phyloP scores from a whole-genome alignment of 2,329 filamentous ascomycete genomes.

The Microdochium trichocladiopsis region DNA sequence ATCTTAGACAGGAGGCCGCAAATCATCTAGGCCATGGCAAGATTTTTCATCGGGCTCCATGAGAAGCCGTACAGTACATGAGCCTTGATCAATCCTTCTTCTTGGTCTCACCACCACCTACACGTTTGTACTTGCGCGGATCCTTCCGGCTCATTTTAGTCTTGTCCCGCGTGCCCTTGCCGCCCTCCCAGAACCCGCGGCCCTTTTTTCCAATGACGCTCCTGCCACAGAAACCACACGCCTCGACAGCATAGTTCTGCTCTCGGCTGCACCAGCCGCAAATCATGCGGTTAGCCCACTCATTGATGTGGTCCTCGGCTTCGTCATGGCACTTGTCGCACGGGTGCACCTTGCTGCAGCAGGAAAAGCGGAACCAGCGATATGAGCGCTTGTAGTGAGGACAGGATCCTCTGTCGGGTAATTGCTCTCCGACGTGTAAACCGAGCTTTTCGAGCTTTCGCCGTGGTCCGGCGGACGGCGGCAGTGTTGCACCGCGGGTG shows the following conservation, averaged over 20 bases:
- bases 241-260: constrained; percentile 70
- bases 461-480: constrained; percentile 30
- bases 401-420: constrained; percentile 47
- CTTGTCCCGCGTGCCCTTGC: constrained; percentile 71
- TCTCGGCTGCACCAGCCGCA: constrained; percentile 76
- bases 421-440: constrained; percentile 47
- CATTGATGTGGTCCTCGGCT: constrained; percentile 63
- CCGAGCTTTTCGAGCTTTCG: constrained; percentile 47
- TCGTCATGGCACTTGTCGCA: constrained; percentile 71
- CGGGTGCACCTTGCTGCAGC: constrained; percentile 50
- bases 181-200: constrained; percentile 79
- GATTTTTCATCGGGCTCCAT: too few relatives aligned
- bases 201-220: constrained; percentile 60
- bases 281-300: constrained; percentile 80
- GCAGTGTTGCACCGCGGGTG: constrained; percentile 41
- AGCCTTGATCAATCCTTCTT: constrained; percentile 21
- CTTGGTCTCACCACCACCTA: constrained; percentile 33
- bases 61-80: neutral
- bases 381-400: constrained; percentile 51
- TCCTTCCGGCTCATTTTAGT: constrained; percentile 69
- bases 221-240: constrained; percentile 66
- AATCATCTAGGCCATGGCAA: too few relatives aligned
- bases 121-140: constrained; percentile 63
- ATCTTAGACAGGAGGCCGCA: too few relatives aligned
- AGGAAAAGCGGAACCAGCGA: constrained; percentile 60